Conservation (phyloP, 2,329 filamentous ascomycete species). For the Ambrosiella xylebori region DNA sequence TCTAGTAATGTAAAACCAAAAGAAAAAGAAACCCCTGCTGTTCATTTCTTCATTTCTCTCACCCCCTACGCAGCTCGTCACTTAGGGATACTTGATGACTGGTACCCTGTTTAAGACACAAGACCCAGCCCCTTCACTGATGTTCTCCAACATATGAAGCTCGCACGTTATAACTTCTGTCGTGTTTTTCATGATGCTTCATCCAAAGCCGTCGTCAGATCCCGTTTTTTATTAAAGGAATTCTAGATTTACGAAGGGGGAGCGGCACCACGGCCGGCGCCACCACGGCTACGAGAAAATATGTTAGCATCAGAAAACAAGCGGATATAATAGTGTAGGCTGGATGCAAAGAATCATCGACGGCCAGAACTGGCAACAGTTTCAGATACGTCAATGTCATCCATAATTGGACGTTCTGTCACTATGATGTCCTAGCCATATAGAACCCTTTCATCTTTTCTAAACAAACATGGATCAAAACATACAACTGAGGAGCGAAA, state of each 20-base stretch:
- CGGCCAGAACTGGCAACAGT: neutral
- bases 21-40: slow-evolving; percentile 25
- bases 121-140: neutral
- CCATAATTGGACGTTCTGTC: neutral
- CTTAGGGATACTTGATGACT: slow-evolving; percentile 19
- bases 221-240: slow-evolving; percentile 19
- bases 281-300: slow-evolving; percentile 48
- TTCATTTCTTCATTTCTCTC: slow-evolving; percentile 15
- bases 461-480: slow-evolving; percentile 15
- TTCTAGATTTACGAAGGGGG: slow-evolving; percentile 43
- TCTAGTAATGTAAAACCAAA: slow-evolving; percentile 1
- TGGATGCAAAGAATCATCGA: neutral
- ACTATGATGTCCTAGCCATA: neutral
- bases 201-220: slow-evolving; percentile 24
- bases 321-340: neutral
- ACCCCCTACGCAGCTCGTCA: slow-evolving; percentile 24
- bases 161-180: slow-evolving; percentile 10
- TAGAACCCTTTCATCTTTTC: neutral
- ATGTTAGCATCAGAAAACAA: slow-evolving; percentile 2
- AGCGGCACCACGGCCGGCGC: slow-evolving; percentile 73
- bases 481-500: slow-evolving; percentile 80
- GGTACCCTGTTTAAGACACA: neutral
- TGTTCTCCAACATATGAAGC: neutral
- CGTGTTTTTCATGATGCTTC: slow-evolving; percentile 19
- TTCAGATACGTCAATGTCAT: too few species aligned